Conservation (phyloP, 805 yeast genomes). For the Clavispora phyllophila region DNA sequence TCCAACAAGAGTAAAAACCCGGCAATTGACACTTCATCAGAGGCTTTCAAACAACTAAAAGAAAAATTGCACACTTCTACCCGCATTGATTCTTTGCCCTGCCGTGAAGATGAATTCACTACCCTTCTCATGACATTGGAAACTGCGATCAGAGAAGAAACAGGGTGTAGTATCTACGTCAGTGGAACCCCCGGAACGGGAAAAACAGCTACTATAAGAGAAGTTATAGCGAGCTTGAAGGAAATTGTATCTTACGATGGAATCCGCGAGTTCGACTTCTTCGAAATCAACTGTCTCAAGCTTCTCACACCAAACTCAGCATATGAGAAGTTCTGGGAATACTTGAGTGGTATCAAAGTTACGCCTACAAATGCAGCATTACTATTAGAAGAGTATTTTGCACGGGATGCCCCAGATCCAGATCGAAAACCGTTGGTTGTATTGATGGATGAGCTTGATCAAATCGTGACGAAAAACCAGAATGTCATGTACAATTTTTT, state of each 20-base stretch:
- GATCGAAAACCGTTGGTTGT: constrained; percentile 59
- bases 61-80: constrained; percentile 42
- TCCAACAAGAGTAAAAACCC: background rate
- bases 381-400: constrained; percentile 67
- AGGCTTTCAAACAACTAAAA: constrained; percentile 34
- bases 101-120: constrained; percentile 80
- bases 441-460: constrained; percentile 89
- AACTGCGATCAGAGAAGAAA: constrained; percentile 59
- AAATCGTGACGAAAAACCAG: constrained; percentile 76
- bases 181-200: constrained; percentile 99
- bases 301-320: constrained; percentile 74
- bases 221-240: constrained; percentile 39
- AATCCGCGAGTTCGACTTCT: constrained; percentile 68
- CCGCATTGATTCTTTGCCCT: constrained; percentile 58
- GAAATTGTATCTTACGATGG: background rate
- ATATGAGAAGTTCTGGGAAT: constrained; percentile 79
- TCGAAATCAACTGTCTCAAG: constrained; percentile 90
- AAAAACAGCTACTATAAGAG: constrained; percentile 88
- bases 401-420: constrained; percentile 20
- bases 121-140: constrained; percentile 65
- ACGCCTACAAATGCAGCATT: constrained; percentile 62
- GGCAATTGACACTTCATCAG: constrained; percentile 21
- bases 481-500: constrained; percentile 91
- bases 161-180: constrained; percentile 82
- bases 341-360: constrained; percentile 53